Evolutionary conservation across 306 rosid species (phyloP).

Genomic region (Gleditsia sinensis): DNA sequence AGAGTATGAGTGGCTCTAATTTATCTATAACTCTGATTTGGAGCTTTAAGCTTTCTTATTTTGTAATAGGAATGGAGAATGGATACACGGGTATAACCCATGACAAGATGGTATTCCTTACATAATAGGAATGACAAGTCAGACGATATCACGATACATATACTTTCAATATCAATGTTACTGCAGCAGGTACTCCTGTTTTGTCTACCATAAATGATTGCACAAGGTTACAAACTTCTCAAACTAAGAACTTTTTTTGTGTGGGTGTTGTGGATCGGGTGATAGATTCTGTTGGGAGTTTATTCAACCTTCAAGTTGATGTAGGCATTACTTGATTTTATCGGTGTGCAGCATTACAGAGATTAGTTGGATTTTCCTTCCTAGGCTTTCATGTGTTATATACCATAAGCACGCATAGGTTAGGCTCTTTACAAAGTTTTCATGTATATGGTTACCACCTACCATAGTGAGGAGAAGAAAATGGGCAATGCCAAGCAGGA

Average conservation of each 20-base stretch:
- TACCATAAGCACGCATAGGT: neutral
- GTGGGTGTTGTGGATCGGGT: neutral
- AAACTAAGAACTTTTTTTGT: neutral
- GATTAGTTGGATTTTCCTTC: constrained; percentile 10
- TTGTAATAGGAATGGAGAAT: neutral
- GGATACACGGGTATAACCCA: neutral
- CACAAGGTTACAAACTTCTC: neutral
- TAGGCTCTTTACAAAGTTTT: neutral
- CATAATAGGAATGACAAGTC: neutral
- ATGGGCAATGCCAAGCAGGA: neutral
- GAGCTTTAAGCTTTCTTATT: constrained; percentile 7
- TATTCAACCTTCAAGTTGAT: neutral
- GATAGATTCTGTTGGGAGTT: neutral
- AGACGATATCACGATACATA: constrained; percentile 22
- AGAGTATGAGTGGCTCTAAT: neutral
- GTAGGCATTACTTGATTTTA: neutral
- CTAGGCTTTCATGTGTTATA: constrained; percentile 16
- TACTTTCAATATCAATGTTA: neutral
- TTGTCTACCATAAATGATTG: neutral
- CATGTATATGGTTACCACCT: neutral
- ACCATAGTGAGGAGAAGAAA: neutral
- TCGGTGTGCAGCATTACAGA: neutral
- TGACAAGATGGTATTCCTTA: constrained; percentile 11
- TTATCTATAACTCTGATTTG: neutral
- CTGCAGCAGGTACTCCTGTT: neutral